Conservation (phyloP, 305 asterid species). For the Fraxinus latifolia region DNA sequence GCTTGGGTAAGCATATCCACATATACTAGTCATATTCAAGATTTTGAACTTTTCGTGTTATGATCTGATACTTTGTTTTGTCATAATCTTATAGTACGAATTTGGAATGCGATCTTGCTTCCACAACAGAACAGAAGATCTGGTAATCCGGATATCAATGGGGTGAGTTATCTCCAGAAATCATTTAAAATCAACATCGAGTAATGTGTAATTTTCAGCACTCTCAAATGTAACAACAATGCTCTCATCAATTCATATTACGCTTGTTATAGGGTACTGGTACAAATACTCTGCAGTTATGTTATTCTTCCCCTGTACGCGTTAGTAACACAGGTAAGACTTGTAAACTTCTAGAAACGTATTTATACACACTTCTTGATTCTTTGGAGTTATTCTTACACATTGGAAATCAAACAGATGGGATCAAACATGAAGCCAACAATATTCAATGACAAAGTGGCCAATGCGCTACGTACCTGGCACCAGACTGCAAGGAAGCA, state of each 20-base stretch:
- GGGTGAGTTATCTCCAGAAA: constrained; percentile 38
- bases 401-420: constrained; percentile 36
- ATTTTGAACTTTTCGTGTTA: neutral
- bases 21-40: neutral
- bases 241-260: neutral
- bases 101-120: constrained; percentile 55
- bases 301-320: constrained; percentile 61
- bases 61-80: constrained; percentile 11
- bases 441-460: constrained; percentile 48
- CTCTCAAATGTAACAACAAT: neutral
- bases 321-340: constrained; percentile 49
- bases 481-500: constrained; percentile 54
- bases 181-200: neutral
- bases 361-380: neutral
- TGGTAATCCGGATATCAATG: constrained; percentile 45
- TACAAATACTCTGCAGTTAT: constrained; percentile 55
- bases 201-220: neutral
- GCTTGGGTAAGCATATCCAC: constrained; percentile 44
- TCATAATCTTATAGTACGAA: constrained; percentile 35
- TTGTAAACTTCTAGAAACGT: neutral
- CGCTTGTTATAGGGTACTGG: constrained; percentile 33
- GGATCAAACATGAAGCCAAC: constrained; percentile 59
- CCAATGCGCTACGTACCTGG: constrained; percentile 48
- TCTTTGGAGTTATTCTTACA: neutral
- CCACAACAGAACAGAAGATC: constrained; percentile 35